These are phyloP conservation scores for Saccharomycopsis sp. DNA, from an alignment of 805 yeast species.

Conservation along the genomic window DNA sequence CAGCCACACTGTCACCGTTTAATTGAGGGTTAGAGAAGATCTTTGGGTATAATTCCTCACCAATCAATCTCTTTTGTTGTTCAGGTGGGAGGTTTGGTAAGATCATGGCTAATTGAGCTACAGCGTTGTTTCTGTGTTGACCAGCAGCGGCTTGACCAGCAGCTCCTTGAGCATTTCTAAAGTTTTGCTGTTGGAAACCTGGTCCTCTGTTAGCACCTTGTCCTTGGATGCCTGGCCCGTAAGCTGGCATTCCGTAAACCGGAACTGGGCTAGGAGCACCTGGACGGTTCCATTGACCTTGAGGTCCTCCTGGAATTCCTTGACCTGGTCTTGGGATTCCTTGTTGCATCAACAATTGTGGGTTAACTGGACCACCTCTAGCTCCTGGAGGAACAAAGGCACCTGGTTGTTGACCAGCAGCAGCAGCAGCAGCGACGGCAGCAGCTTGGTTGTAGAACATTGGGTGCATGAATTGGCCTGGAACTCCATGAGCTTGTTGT, in stretches of 20 bases:
- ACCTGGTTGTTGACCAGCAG: conserved; percentile 44
- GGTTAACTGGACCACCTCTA: conserved; percentile 72
- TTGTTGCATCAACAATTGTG: conserved; percentile 65
- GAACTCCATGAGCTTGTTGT: conserved; percentile 82
- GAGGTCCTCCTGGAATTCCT: conserved; percentile 49
- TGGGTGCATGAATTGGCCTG: conserved; percentile 83
- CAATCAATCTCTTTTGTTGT: conserved; percentile 95
- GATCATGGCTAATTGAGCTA: conserved; percentile 49
- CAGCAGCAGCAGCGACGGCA: conserved; percentile 29
- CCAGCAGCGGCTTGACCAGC: conserved; percentile 26
- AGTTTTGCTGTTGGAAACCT: conserved; percentile 35
- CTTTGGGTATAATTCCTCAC: conserved; percentile 95
- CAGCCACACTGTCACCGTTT: conserved; percentile 86
- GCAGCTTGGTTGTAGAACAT: conserved; percentile 63
- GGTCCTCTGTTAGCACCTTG: conserved; percentile 43
- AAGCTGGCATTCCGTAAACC: conserved; percentile 82
- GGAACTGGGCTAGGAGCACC: conserved; percentile 76
- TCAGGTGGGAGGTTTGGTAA: conserved; percentile 67
- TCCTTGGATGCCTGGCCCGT: conserved; percentile 53
- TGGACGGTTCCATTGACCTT: conserved; percentile 51
- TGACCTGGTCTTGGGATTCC: conserved; percentile 60
- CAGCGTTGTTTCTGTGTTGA: conserved; percentile 29
- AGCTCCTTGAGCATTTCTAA: conserved; percentile 25
- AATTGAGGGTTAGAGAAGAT: conserved; percentile 73
- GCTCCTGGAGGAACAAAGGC: conserved; percentile 79